Conservation (phyloP, 2,329 filamentous ascomycete genomes). For the Monilinia fructicola region DNA sequence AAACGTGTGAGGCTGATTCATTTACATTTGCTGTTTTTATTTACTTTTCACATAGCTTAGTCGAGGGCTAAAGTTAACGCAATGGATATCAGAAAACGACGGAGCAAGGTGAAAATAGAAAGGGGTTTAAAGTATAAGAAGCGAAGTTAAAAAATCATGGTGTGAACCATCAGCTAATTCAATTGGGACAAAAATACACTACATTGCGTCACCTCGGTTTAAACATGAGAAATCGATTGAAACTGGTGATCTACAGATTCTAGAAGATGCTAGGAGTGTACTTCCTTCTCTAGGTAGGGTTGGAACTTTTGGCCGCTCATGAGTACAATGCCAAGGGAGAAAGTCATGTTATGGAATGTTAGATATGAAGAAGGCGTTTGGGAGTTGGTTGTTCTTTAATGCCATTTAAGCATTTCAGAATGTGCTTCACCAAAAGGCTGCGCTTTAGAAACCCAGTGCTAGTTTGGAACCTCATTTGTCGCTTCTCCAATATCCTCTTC, state of each 20-base stretch:
- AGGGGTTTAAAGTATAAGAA: too few species aligned
- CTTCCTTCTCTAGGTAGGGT: background rate
- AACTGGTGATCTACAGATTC: background rate
- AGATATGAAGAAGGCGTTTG: background rate
- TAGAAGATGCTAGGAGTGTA: background rate
- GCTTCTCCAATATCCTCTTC: conserved; percentile 26
- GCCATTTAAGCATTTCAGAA: background rate
- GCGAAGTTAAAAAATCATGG: too few species aligned
- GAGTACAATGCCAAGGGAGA: background rate
- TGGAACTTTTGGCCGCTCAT: background rate
- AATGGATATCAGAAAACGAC: background rate
- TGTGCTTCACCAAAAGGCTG: background rate
- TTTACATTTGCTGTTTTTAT: background rate
- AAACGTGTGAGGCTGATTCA: background rate
- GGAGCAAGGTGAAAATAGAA: too few species aligned
- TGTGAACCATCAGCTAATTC: background rate
- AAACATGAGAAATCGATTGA: background rate
- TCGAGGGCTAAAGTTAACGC: background rate
- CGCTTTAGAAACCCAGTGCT: background rate
- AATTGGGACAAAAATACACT: background rate
- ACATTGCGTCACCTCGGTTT: background rate
- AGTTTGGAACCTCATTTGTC: conserved; percentile 28
- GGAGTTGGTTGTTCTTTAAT: background rate
- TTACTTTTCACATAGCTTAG: background rate
- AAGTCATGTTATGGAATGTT: background rate